phyloP scores from a whole-genome alignment of 2,329 filamentous ascomycete genomes.

The Cytospora schulzeri region DNA sequence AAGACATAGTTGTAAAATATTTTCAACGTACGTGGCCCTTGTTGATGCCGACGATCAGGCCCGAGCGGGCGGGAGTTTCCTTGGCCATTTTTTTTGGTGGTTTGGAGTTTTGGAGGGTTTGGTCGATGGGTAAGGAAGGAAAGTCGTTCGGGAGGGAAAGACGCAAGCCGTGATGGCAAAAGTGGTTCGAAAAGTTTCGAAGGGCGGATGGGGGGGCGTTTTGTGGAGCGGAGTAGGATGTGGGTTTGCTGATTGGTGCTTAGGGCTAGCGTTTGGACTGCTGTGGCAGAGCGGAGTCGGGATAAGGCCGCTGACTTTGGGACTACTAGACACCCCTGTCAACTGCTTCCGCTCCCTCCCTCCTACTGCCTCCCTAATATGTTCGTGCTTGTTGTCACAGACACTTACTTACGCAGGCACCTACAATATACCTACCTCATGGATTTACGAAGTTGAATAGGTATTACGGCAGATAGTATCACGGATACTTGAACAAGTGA shows the following conservation, averaged over 20 bases:
- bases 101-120: conserved; percentile 34
- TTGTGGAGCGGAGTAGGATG: neutral
- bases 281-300: too few relatives aligned
- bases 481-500: too few relatives aligned
- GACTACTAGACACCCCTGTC: too few relatives aligned
- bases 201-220: neutral
- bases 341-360: too few relatives aligned
- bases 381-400: too few relatives aligned
- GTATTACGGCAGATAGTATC: too few relatives aligned
- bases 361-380: too few relatives aligned
- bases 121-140: conserved; percentile 27
- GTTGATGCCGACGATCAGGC: conserved; percentile 64
- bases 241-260: neutral
- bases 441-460: too few relatives aligned
- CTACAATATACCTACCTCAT: too few relatives aligned
- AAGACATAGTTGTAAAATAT: conserved; percentile 32
- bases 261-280: neutral
- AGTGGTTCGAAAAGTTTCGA: too few relatives aligned
- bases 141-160: conserved; percentile 22
- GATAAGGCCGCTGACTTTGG: too few relatives aligned
- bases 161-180: neutral
- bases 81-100: conserved; percentile 54
- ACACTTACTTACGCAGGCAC: too few relatives aligned
- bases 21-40: conserved; percentile 62
- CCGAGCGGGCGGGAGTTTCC: conserved; percentile 59